Base-by-base conservation (phyloP, 345 rosid genomes). In the Melaleuca quinquenervia region DNA sequence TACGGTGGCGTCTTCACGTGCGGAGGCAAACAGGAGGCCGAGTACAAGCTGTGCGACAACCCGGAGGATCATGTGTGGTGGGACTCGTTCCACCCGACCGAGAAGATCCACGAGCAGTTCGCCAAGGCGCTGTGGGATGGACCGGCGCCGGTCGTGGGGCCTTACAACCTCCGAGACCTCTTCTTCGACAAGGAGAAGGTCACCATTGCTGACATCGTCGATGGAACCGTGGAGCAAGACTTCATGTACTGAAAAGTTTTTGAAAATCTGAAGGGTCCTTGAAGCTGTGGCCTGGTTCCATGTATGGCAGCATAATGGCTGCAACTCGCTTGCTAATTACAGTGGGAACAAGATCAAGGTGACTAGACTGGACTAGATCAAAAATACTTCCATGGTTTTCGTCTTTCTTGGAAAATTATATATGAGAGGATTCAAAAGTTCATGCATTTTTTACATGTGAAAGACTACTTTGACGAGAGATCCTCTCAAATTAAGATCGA, bases 1-100 rank as follows among this genome's bases (percentile, higher is more conserved):
- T 91, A 87, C 29, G 85, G 92, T 8, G 93, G 94, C 3, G 11
- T 86, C 21, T 82, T 0, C 80, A 89, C 86, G 50, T 90, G 94
- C 32, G 94, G 94, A 50, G 93, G 94, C 82, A 88, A 62, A 8
- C 88, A 85, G 89, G 82, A 56, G 58, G 60, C 83, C 8, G 87
- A 88, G 3, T 91, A 87, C 85, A 41, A 90, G 50, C 75, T 92
- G 44, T 91, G 94, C 55, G 88, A 89, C 16, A 89, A 87, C 32
- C 82, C 88, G 3, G 88, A 90, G 36, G 90, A 88, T 3, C 52
- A 90, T 36, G 64, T 93, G 22, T 92, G 94, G 94, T 93, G 91
- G 93, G 93, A 92, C 85, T 91, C 94, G n/a, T 88, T 86, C 88
- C 94, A 92, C 85, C 90, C 94, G 50, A 89, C 92, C 6, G 91